phyloP scores from a whole-genome alignment of 306 rosid genomes.

The Amphicarpaea edgeworthii region DNA sequence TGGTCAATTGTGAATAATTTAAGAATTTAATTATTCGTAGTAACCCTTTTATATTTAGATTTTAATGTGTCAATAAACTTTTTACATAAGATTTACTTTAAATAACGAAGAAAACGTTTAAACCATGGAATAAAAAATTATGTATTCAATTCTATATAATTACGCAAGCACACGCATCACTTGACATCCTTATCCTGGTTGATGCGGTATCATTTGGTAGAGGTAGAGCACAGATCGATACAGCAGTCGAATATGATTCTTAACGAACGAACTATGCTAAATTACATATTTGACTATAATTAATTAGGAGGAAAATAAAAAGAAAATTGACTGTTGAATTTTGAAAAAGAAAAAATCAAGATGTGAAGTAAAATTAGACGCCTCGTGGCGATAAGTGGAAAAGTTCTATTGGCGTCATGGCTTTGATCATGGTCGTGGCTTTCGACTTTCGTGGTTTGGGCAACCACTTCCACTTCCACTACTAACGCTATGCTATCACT shows the following conservation, averaged over 20 bases:
- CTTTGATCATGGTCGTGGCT: slow-evolving; percentile 36
- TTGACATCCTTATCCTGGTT: slow-evolving; percentile 19
- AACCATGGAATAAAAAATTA: background rate
- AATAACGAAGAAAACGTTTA: background rate
- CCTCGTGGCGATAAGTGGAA: slow-evolving; percentile 31
- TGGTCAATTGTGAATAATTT: background rate
- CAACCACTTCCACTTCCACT: slow-evolving; percentile 35
- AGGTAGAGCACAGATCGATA: too few relatives aligned
- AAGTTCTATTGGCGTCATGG: slow-evolving; percentile 24
- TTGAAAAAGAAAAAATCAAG: background rate
- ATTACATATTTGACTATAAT: slow-evolving; percentile 27
- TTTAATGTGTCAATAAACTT: background rate
- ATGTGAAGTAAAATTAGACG: slow-evolving; percentile 17
- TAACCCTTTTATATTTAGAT: background rate
- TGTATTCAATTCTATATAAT: background rate
- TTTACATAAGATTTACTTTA: background rate
- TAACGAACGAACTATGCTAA: slow-evolving; percentile 4
- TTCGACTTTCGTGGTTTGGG: slow-evolving; percentile 39
- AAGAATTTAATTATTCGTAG: background rate
- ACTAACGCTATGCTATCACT: background rate
- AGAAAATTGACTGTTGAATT: background rate
- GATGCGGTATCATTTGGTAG: background rate
- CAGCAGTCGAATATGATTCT: slow-evolving; percentile 24
- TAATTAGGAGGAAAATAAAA: too few relatives aligned
- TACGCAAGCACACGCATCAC: background rate